Evolutionary conservation across 768 basidiomycete species (phyloP).

Genomic region (Candolleomyces efflorescens): DNA sequence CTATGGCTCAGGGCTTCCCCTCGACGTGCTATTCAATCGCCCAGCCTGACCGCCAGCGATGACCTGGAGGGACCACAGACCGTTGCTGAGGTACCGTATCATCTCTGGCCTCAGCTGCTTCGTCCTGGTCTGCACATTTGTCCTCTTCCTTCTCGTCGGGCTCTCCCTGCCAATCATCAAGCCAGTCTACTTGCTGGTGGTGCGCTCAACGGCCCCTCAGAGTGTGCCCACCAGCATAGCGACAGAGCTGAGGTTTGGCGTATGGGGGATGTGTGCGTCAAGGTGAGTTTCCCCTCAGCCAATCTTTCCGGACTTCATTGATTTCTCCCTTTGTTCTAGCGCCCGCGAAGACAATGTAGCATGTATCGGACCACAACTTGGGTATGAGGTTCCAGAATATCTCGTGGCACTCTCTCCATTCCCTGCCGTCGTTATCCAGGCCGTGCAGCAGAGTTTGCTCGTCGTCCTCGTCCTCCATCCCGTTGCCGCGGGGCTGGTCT

Average conservation of each 20-base stretch:
- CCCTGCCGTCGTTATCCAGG: slow-evolving; percentile 36
- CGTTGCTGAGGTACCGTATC: slow-evolving; percentile 41
- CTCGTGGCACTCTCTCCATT: slow-evolving; percentile 41
- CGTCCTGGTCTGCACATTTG: slow-evolving; percentile 55
- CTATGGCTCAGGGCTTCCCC: too few relatives aligned
- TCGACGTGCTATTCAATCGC: not conserved
- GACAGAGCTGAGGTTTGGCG: slow-evolving; percentile 66
- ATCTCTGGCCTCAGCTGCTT: slow-evolving; percentile 44
- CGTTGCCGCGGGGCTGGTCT: slow-evolving; percentile 54
- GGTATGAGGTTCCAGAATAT: slow-evolving; percentile 57
- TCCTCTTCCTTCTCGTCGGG: slow-evolving; percentile 74
- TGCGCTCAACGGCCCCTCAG: slow-evolving; percentile 31
- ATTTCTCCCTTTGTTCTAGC: slow-evolving; percentile 19
- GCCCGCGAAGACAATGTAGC: slow-evolving; percentile 32
- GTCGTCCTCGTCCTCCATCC: slow-evolving; percentile 67
- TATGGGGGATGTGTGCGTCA: slow-evolving; percentile 79
- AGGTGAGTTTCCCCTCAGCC: slow-evolving; percentile 28
- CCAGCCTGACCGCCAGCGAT: slow-evolving; percentile 1
- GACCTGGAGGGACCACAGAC: slow-evolving; percentile 26
- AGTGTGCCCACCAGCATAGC: slow-evolving; percentile 45
- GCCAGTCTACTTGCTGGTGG: slow-evolving; percentile 54
- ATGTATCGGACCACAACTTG: slow-evolving; percentile 64
- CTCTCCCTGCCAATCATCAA: slow-evolving; percentile 75
- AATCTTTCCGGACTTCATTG: not conserved
- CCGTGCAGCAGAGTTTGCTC: slow-evolving; percentile 46